Conservation (phyloP, 2,329 filamentous ascomycete species). For the Penicillium sp. region DNA sequence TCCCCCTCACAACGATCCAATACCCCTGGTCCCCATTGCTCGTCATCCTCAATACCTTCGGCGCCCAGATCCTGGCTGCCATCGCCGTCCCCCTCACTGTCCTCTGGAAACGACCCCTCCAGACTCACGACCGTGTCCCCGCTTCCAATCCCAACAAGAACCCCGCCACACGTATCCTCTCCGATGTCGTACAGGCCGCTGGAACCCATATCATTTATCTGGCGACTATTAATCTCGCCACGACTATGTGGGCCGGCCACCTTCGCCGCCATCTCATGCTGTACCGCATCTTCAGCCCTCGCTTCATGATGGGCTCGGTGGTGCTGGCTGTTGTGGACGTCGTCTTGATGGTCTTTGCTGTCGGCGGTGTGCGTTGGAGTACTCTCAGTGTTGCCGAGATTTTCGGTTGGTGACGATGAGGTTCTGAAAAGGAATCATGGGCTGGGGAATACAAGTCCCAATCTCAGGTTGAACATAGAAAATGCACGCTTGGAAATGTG, state of each 20-base stretch:
- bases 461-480: not conserved
- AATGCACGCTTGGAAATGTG: not conserved
- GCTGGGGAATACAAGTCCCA: not conserved
- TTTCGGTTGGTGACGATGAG: slow-evolving; percentile 61
- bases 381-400: slow-evolving; percentile 71
- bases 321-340: slow-evolving; percentile 69
- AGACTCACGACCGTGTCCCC: slow-evolving; percentile 48
- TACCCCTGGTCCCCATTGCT: slow-evolving; percentile 86
- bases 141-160: slow-evolving; percentile 18
- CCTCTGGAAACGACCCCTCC: slow-evolving; percentile 80
- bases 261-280: slow-evolving; percentile 90
- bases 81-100: slow-evolving; percentile 70
- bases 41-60: slow-evolving; percentile 77
- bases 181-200: slow-evolving; percentile 60
- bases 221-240: slow-evolving; percentile 71
- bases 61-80: slow-evolving; percentile 74
- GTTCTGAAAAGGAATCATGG: not conserved
- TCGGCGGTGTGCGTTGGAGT: slow-evolving; percentile 67
- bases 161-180: slow-evolving; percentile 45
- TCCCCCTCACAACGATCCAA: slow-evolving; percentile 68
- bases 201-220: slow-evolving; percentile 73
- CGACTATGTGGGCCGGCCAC: slow-evolving; percentile 82
- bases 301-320: slow-evolving; percentile 73
- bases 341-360: slow-evolving; percentile 59
- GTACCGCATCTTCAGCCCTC: slow-evolving; percentile 82